Conservation (phyloP, 2,329 filamentous ascomycete species). For the Neocatenulostroma microsporum region DNA sequence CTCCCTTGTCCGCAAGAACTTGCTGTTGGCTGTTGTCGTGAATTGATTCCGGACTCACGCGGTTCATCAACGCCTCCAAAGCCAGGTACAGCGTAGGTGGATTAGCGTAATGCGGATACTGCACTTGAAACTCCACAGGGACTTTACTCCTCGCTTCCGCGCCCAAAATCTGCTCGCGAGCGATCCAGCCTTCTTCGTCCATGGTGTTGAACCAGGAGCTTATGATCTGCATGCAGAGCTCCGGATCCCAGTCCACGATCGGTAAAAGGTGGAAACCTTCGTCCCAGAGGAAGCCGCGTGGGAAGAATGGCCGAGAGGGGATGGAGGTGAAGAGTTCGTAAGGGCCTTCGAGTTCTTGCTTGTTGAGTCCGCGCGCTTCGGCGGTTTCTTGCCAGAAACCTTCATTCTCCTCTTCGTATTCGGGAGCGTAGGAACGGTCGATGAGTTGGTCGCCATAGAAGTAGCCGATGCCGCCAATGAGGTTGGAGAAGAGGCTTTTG, state of each 20-base stretch:
- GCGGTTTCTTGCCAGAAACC: conserved; percentile 92
- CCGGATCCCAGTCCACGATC: conserved; percentile 88
- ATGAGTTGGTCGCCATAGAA: conserved; percentile 85
- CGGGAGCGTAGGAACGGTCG: conserved; percentile 81
- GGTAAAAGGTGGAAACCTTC: conserved; percentile 93
- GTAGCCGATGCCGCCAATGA: conserved; percentile 89
- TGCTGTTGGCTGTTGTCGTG: conserved; percentile 20
- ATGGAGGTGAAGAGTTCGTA: conserved; percentile 86
- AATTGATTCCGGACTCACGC: conserved; percentile 42
- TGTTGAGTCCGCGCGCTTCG: conserved; percentile 61
- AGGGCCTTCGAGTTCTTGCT: conserved; percentile 67
- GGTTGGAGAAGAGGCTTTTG: conserved; percentile 86
- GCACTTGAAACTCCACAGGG: conserved; percentile 81
- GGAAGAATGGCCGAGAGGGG: conserved; percentile 92
- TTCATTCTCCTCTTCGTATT: conserved; percentile 92
- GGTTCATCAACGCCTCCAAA: conserved; percentile 75
- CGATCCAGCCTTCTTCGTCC: conserved; percentile 97
- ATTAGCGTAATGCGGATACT: conserved; percentile 97
- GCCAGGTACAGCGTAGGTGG: conserved; percentile 91
- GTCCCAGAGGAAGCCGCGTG: conserved; percentile 93
- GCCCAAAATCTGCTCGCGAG: conserved; percentile 89
- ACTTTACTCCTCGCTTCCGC: conserved; percentile 91
- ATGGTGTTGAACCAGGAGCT: conserved; percentile 95
- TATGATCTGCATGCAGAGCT: conserved; percentile 77
- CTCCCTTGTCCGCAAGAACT: conserved; percentile 29